Percentiles rank a stretch among this genome's conserved stretches.
These are phyloP conservation scores for Anthracocystis panici-leucophaei DNA, from an alignment of 1,284 basidiomycete genomes.

Conservation along the genomic window DNA sequence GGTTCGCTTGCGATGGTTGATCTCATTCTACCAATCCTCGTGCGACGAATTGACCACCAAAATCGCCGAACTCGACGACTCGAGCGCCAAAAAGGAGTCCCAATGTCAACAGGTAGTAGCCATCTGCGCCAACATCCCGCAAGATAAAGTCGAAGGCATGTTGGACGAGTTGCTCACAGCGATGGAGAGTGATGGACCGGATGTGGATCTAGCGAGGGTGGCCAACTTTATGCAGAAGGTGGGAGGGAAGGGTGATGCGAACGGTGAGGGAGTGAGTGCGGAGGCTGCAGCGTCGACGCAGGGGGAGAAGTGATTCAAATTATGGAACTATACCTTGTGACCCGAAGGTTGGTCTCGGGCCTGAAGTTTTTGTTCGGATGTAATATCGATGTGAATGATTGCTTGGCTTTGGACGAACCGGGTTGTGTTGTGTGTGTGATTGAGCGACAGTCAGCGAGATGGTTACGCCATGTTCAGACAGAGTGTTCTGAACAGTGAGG, in stretches of 20 bases:
- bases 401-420: too few species aligned
- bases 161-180: constrained; percentile 87
- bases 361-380: too few species aligned
- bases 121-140: constrained; percentile 85
- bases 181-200: constrained; percentile 83
- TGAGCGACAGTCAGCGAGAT: too few species aligned
- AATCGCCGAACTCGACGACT: constrained; percentile 82
- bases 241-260: constrained; percentile 9
- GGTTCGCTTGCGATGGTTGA: constrained; percentile 55
- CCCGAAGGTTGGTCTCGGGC: too few species aligned
- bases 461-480: too few species aligned
- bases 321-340: not conserved
- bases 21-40: constrained; percentile 16
- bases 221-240: constrained; percentile 83
- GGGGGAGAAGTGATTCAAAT: not conserved
- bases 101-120: constrained; percentile 91
- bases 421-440: too few species aligned
- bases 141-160: constrained; percentile 91
- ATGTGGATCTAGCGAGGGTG: constrained; percentile 85
- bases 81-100: constrained; percentile 81
- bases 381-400: too few species aligned
- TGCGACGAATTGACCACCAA: constrained; percentile 74
- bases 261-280: not conserved
- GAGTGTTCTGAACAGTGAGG: too few species aligned
- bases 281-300: too few species aligned